These are phyloP conservation scores for Entamoeba moshkovskii DNA, from an alignment of 208 protist genomes.

Conservation along the genomic window DNA sequence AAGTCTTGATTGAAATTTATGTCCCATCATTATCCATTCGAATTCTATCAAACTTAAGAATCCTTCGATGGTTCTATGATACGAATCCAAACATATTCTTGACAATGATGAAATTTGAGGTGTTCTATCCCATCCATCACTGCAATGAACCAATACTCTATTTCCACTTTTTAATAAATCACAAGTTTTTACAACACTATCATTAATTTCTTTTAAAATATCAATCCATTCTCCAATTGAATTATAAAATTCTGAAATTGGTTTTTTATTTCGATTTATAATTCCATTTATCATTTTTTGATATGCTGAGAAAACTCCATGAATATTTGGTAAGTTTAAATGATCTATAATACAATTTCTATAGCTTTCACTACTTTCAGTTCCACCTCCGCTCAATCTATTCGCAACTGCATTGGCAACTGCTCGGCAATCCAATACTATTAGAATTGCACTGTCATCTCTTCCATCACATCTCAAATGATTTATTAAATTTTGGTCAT, in stretches of 20 bases:
- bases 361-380: neutral
- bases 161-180: neutral
- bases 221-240: neutral
- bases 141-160: conserved; percentile 27
- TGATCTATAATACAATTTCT: neutral
- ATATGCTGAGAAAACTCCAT: neutral
- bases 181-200: neutral
- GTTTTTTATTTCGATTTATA: conserved; percentile 20
- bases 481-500: neutral
- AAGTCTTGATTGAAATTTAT: conserved; percentile 14
- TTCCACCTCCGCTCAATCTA: neutral
- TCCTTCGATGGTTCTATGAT: conserved; percentile 38
- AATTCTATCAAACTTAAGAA: conserved; percentile 42
- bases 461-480: neutral
- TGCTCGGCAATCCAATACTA: conserved; percentile 4
- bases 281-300: neutral
- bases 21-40: conserved; percentile 33
- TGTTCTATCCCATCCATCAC: conserved; percentile 29
- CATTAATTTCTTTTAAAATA: neutral
- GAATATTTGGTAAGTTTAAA: conserved; percentile 7
- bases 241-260: conserved; percentile 34
- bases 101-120: conserved; percentile 17
- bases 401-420: neutral
- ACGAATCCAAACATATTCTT: conserved; percentile 32
- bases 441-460: neutral